Percentiles rank a stretch among this genome's conserved stretches.
These are phyloP conservation scores for Boletus mariae DNA, from an alignment of 1,284 basidiomycete genomes.

Conservation along the genomic window DNA sequence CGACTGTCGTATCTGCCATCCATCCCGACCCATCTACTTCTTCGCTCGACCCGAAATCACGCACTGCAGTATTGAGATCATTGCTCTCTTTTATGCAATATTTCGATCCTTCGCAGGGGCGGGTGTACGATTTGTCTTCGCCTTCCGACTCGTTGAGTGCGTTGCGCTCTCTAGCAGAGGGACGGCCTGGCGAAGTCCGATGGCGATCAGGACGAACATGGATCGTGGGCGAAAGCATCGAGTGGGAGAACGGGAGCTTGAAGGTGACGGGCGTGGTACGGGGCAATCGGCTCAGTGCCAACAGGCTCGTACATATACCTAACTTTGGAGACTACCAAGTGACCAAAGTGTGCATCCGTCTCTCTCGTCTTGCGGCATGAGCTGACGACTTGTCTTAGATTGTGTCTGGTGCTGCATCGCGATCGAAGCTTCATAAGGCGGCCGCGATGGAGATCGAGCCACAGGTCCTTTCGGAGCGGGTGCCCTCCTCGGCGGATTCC, in stretches of 20 bases:
- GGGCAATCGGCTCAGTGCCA: slow-evolving; percentile 76
- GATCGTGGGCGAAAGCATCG: slow-evolving; percentile 70
- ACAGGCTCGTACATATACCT: slow-evolving; percentile 87
- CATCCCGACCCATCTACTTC: slow-evolving; percentile 44
- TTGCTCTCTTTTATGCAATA: slow-evolving; percentile 91
- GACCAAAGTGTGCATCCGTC: slow-evolving; percentile 55
- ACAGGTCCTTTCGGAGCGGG: slow-evolving; percentile 53
- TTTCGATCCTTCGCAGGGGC: slow-evolving; percentile 84
- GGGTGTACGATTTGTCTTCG: slow-evolving; percentile 60
- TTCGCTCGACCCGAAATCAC: slow-evolving; percentile 55
- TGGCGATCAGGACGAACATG: slow-evolving; percentile 84
- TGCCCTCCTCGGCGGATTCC: slow-evolving; percentile 77
- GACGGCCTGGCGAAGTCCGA: slow-evolving; percentile 68
- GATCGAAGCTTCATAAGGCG: slow-evolving; percentile 37
- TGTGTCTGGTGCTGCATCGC: slow-evolving; percentile 52
- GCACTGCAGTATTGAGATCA: slow-evolving; percentile 73
- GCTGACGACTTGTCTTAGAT: slow-evolving; percentile 42
- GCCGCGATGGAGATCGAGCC: slow-evolving; percentile 64
- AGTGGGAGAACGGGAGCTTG: slow-evolving; percentile 49
- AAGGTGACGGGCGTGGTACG: slow-evolving; percentile 81
- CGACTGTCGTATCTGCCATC: slow-evolving; percentile 65
- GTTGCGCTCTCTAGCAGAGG: slow-evolving; percentile 75
- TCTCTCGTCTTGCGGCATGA: not conserved
- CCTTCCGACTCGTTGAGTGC: slow-evolving; percentile 69
- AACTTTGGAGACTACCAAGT: slow-evolving; percentile 89